Evolutionary conservation across 2,329 filamentous ascomycete species (phyloP).

Genomic region (Ascochyta lentis): DNA sequence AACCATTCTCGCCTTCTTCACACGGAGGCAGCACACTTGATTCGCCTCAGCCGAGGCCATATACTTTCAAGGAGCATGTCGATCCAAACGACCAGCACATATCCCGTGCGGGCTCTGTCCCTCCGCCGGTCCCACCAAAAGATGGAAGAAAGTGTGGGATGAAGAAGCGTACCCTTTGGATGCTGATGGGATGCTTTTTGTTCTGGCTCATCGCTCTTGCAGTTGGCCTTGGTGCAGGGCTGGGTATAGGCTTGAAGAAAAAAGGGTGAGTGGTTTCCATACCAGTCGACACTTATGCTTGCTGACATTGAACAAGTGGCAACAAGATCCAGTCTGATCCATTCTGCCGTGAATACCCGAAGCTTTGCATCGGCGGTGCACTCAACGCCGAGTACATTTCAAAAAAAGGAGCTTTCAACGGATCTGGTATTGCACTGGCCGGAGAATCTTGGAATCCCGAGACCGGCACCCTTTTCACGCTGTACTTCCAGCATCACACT

Average conservation of each 20-base stretch:
- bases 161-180: slow-evolving; percentile 33
- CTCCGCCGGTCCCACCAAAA: slow-evolving; percentile 26
- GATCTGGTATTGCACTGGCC: slow-evolving; percentile 55
- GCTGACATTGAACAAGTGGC: background rate
- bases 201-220: slow-evolving; percentile 43
- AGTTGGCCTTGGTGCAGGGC: slow-evolving; percentile 47
- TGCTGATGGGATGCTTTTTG: slow-evolving; percentile 32
- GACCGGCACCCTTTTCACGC: slow-evolving; percentile 48
- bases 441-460: slow-evolving; percentile 51
- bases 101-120: slow-evolving; percentile 19
- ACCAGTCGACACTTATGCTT: background rate
- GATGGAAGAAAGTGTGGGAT: slow-evolving; percentile 33
- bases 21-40: slow-evolving; percentile 24
- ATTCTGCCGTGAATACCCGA: slow-evolving; percentile 35
- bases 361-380: slow-evolving; percentile 49
- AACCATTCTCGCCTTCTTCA: slow-evolving; percentile 26
- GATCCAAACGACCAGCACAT: slow-evolving; percentile 20
- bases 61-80: slow-evolving; percentile 36
- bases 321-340: slow-evolving; percentile 21
- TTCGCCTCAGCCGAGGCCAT: slow-evolving; percentile 27
- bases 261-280: slow-evolving; percentile 25
- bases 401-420: slow-evolving; percentile 54
- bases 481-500: slow-evolving; percentile 55
- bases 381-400: slow-evolving; percentile 50
- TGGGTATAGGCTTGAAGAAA: slow-evolving; percentile 41